phyloP scores from a whole-genome alignment of 805 yeast species.

The Kodamaea kakaduensis region DNA sequence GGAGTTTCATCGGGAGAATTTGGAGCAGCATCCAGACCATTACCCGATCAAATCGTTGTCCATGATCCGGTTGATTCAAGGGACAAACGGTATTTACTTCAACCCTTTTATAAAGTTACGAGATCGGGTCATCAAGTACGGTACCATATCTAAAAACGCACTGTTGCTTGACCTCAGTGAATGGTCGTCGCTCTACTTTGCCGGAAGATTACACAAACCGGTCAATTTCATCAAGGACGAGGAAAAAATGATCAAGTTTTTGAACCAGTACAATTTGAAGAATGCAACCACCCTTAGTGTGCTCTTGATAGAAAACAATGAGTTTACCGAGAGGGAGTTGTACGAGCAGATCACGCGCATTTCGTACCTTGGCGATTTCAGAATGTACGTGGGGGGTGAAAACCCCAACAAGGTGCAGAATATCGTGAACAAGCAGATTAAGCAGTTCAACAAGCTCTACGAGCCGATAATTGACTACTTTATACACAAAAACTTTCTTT shows the following conservation, averaged over 20 bases:
- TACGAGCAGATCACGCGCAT: slow-evolving; percentile 74
- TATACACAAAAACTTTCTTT: slow-evolving; percentile 17
- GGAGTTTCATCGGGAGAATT: slow-evolving; percentile 74
- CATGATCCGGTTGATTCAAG: slow-evolving; percentile 38
- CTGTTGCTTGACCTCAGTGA: slow-evolving; percentile 67
- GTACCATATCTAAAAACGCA: slow-evolving; percentile 65
- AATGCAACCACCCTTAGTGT: slow-evolving; percentile 72
- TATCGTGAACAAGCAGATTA: slow-evolving; percentile 75
- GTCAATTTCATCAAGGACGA: slow-evolving; percentile 65
- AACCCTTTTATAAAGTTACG: slow-evolving; percentile 79
- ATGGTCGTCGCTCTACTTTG: slow-evolving; percentile 83
- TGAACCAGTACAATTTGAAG: slow-evolving; percentile 72
- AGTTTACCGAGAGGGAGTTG: slow-evolving; percentile 58
- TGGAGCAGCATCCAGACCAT: slow-evolving; percentile 64
- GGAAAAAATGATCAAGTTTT: slow-evolving; percentile 55
- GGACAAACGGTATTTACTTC: slow-evolving; percentile 83
- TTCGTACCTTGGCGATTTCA: slow-evolving; percentile 86
- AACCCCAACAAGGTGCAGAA: slow-evolving; percentile 84
- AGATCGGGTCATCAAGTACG: slow-evolving; percentile 65
- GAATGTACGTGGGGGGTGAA: slow-evolving; percentile 84
- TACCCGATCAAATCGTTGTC: slow-evolving; percentile 50
- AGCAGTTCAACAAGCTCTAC: slow-evolving; percentile 67
- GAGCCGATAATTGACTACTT: slow-evolving; percentile 47
- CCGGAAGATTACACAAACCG: slow-evolving; percentile 94
- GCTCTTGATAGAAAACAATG: slow-evolving; percentile 37